Evolutionary conservation across 805 yeast species (phyloP), one percentile per base, ranked within the genome.

Genomic region (Candida ulmi): DNA sequence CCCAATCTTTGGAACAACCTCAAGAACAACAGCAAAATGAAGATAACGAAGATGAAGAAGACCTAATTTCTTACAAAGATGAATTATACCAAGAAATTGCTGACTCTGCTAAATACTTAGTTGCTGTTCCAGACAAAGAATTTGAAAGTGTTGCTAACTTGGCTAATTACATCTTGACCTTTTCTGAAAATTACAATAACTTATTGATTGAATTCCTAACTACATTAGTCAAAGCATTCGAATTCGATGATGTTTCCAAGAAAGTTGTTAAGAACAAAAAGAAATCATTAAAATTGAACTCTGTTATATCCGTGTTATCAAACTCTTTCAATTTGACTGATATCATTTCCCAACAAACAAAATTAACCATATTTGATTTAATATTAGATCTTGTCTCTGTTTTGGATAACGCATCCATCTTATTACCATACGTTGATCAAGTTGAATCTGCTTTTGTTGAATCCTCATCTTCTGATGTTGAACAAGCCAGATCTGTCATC

Each of bases 61-160:
- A 51, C 17, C 54, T 48, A 3, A 32, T 48, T 13, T 44, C 42
- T 11, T 48, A 48, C 41, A 33, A 44, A 12, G 40, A 38, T 3
- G 50, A 43, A 12, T n/a, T 54, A 11, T 55, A 43, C 41, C 23
- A 23, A 4, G 50, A 47, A 17, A 24, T 56, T n/a, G 38, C 49
- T 9, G 27, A 38, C 4, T 42, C 47, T 4, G 42, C 46, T 1
- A 38, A 37, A 26, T 36, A 44, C n/a, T 19, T 54, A 16, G 16
- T 35, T 12, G 30, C 29, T 4, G 35, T 54, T 32, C 53, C 55
- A 26, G 61, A 57, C 27, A 52, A 37, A 31, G 60, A 57, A 34
- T 38, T 52, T 19, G 61, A 57, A 38, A 32, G 51, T 5, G 40
- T 53, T n/a, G 44, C 45, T 13, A 57, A 54, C 35, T 44, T 57